A percentile compares a stretch with the other conserved stretches of the same genome.
These are phyloP conservation scores for Misopates orontium DNA, from an alignment of 257 asterid species.

Conservation along the genomic window DNA sequence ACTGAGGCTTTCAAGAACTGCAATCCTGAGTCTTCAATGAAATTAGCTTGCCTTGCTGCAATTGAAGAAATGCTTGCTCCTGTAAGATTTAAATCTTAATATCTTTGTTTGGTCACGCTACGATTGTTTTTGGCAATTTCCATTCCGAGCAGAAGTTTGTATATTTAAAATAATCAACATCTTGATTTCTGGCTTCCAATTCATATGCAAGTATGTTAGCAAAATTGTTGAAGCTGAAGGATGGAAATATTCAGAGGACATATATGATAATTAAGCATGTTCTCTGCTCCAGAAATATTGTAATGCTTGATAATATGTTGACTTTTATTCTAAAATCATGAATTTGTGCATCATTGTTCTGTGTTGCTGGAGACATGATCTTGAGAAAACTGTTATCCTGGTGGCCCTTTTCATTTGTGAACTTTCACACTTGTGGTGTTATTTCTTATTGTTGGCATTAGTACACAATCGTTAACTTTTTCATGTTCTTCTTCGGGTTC, in stretches of 20 bases:
- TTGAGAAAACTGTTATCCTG: constrained; percentile 8
- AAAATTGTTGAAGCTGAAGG: constrained; percentile 7
- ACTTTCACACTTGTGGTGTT: neutral
- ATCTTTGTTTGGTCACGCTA: constrained; percentile 1
- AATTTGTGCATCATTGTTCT: neutral
- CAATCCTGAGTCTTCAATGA: constrained; percentile 58
- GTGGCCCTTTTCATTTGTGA: neutral
- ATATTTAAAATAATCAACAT: neutral
- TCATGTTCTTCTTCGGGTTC: neutral
- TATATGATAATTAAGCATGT: neutral
- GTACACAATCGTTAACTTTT: neutral
- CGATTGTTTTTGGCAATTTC: constrained; percentile 17
- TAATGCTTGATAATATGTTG: neutral
- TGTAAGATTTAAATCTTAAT: constrained; percentile 50
- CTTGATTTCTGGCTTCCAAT: constrained; percentile 2
- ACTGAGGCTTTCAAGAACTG: constrained; percentile 61
- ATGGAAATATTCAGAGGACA: neutral
- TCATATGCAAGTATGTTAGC: constrained; percentile 5
- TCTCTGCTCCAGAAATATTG: constrained; percentile 1
- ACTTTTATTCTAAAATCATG: neutral
- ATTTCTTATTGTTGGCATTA: neutral
- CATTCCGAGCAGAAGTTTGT: constrained; percentile 24
- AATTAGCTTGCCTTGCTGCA: constrained; percentile 82
- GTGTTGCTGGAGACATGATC: neutral
- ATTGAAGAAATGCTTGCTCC: constrained; percentile 67